Base-by-base conservation (phyloP, 306 rosid species). In the Lupinus albus region DNA sequence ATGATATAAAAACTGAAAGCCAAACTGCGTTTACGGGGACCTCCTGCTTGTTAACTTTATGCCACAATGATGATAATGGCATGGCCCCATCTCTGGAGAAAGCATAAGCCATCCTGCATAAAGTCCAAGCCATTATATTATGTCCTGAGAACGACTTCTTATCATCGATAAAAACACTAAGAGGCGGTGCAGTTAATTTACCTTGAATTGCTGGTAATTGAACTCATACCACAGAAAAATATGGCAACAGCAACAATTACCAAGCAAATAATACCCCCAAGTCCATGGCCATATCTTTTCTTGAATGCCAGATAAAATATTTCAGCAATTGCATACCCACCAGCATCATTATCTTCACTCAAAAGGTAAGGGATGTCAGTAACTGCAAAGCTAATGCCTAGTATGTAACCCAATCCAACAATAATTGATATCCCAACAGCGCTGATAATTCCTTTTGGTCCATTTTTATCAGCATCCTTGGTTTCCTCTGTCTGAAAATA, bases 61-160 rank as follows among this genome's bases (percentile, higher is more conserved):
- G 99, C 97, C 99, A 88, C 53, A 82, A 53, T 0, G 94, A 81
- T 17, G 99, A 93, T 42, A 88, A 78, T 58, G 99, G 99, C 99
- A 93, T 88, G 64, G 99, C 97, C 61, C 97, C 99, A 55, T 93
- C 99, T 76, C 99, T 88, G 45, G 99, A 93, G 85, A 93, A 93
- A 30, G 99, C 99, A 71, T 85, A 93, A 61, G 82, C 96, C 99
- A 93, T 90, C 80, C 97, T 88, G 75, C 58, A 17, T 38, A 66
- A 75, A 48, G 65, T 50, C 51, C 42, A 57, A 67, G 48, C 73
- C 1, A 36, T 38, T 8, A 16, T n/a, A n/a, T n/a, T n/a, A n/a
- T n/a, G n/a, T n/a, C n/a, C n/a, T n/a, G n/a, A n/a, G n/a, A n/a
- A n/a, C n/a, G n/a, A n/a, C n/a, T n/a, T n/a, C n/a, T n/a, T n/a